phyloP scores from a whole-genome alignment of 2,329 filamentous ascomycete genomes.

The Hyphodiscus sp. region DNA sequence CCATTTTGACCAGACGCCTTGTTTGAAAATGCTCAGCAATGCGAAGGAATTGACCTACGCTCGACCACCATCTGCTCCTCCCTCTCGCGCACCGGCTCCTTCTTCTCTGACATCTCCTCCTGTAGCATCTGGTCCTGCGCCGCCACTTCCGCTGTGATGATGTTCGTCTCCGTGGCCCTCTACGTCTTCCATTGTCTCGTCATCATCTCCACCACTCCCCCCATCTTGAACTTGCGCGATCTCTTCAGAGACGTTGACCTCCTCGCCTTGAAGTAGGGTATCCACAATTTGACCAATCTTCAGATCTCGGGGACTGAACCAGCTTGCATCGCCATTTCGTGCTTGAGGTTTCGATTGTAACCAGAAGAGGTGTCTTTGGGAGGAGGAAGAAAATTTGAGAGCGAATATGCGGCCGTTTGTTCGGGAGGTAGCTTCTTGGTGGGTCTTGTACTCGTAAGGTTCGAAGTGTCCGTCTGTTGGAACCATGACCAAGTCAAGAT shows the following conservation, averaged over 20 bases:
- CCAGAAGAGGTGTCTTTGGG: conserved; percentile 91
- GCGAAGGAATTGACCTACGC: conserved; percentile 72
- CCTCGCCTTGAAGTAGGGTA: conserved; percentile 77
- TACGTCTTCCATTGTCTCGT: conserved; percentile 74
- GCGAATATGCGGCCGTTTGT: conserved; percentile 87
- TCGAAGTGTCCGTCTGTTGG: conserved; percentile 82
- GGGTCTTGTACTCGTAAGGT: conserved; percentile 69
- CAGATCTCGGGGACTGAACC: conserved; percentile 77
- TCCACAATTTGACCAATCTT: conserved; percentile 88
- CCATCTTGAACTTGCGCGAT: conserved; percentile 55
- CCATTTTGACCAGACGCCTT: conserved; percentile 27
- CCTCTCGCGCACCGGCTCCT: conserved; percentile 80
- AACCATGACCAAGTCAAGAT: conserved; percentile 85
- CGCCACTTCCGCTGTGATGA: conserved; percentile 61
- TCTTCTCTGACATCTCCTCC: conserved; percentile 89
- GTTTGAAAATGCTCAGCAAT: conserved; percentile 24
- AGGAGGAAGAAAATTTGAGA: conserved; percentile 89
- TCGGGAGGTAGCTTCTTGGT: conserved; percentile 52
- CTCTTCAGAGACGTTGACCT: conserved; percentile 71
- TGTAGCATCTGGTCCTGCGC: conserved; percentile 79
- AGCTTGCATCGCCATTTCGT: conserved; percentile 60
- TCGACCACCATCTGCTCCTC: conserved; percentile 94
- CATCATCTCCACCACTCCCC: conserved; percentile 55
- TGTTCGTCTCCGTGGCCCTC: conserved; percentile 58
- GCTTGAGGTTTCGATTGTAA: conserved; percentile 84